A percentile compares a stretch with the other conserved stretches of the same genome.
Evolutionary conservation across 2,329 filamentous ascomycete genomes (phyloP).

Genomic region (Epichloe gansuensis): DNA sequence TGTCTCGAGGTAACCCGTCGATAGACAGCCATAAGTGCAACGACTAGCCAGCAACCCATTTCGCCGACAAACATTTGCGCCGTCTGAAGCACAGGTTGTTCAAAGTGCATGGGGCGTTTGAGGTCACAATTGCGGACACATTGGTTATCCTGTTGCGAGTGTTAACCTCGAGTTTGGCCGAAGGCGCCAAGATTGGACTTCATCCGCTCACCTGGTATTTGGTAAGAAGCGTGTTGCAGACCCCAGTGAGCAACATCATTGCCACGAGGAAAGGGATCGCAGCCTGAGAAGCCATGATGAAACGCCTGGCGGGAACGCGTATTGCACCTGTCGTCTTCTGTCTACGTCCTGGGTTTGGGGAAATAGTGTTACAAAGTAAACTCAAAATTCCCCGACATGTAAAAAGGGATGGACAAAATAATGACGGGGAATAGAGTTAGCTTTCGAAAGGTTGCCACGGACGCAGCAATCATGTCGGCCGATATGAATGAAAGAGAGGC

Average conservation of each 20-base stretch:
- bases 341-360: neutral
- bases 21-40: conserved; percentile 58
- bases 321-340: neutral
- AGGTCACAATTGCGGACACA: conserved; percentile 83
- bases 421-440: neutral
- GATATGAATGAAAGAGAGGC: neutral
- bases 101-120: conserved; percentile 60
- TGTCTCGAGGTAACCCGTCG: conserved; percentile 38
- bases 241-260: conserved; percentile 94
- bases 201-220: conserved; percentile 68
- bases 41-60: conserved; percentile 88
- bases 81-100: conserved; percentile 93
- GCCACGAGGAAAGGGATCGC: conserved; percentile 75
- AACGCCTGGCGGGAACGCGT: neutral
- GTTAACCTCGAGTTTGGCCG: neutral
- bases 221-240: conserved; percentile 92
- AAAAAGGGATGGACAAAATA: no score
- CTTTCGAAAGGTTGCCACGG: neutral
- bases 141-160: conserved; percentile 68
- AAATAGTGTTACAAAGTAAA: neutral
- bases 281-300: conserved; percentile 54
- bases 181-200: neutral
- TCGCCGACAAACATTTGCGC: conserved; percentile 98
- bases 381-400: neutral
- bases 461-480: neutral